Base-by-base conservation (phyloP, 2,329 filamentous ascomycete species). In the Aspergillus ustus region DNA sequence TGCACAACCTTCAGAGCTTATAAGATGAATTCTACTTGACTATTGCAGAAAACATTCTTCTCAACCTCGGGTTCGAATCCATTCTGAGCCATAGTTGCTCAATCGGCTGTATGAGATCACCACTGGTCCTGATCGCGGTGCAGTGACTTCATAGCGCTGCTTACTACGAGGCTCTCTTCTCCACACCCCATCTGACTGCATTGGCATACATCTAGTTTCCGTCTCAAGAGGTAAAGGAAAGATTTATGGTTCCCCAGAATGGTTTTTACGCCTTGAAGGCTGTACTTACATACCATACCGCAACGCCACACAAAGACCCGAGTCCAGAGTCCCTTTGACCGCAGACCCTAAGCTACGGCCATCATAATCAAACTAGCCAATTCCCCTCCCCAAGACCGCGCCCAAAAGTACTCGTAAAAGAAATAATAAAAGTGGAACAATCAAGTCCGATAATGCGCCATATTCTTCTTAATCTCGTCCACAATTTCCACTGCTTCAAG, bases 401-500 rank as follows among this genome's bases (percentile, higher is more conserved):
- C 37, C 34, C 59, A 45, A 56, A 56, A 52, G 46, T 46, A 46
- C 46, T 25, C 8, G 28, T 20, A 50, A 57, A 53, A 29, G 54
- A 43, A 17, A 60, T 13, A 15, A 37, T 48, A 61, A 51, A 49
- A 58, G 54, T 54, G 51, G 50, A 50, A 43, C 40, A 34, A 22
- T 58, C 46, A 79, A 31, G 77, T 72, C 52, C 74, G 77, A 68
- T 80, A 78, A 69, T 77, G 78, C 62, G 72, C 80, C 72, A 86
- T 82, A 52, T 85, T 86, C 71, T 81, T 85, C 75, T 85, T 85
- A 50, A 89, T 87, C 75, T 89, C 87, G 52, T 81, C 81, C 52
- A 89, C 86, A 72, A 89, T 88, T 70, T 86, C 85, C 58, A 81
- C 78, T 17, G 87, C 86, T 72, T 89, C 87, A 25, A 80, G 77